Evolutionary conservation across 352 stramenopile species (phyloP).

Genomic region (Blastocystis sp.): DNA sequence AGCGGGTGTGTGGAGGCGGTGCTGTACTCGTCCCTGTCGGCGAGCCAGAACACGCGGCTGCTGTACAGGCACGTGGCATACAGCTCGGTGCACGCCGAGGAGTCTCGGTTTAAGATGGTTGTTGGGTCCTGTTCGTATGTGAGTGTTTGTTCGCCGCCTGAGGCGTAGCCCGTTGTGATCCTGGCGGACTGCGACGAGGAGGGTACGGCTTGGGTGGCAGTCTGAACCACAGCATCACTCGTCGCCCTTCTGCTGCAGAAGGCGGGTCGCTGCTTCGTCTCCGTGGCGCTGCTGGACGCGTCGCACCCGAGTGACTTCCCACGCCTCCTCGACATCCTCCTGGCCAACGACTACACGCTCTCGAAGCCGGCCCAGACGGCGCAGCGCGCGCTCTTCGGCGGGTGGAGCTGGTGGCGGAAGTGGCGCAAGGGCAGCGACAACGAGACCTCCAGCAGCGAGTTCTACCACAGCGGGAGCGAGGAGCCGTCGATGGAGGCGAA

Average conservation of each 20-base stretch:
- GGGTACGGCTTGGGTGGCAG: background rate
- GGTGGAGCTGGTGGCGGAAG: conserved; percentile 51
- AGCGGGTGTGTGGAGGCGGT: conserved; percentile 49
- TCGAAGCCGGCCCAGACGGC: background rate
- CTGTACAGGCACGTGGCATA: conserved; percentile 43
- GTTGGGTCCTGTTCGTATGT: conserved; percentile 1
- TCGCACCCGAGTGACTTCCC: conserved; percentile 3
- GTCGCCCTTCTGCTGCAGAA: conserved; percentile 42
- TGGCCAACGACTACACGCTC: conserved; percentile 37
- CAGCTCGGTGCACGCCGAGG: conserved; percentile 28
- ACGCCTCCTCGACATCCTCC: conserved; percentile 49
- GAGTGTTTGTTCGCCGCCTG: background rate
- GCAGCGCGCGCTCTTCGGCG: conserved; percentile 25
- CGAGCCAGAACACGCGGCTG: conserved; percentile 8
- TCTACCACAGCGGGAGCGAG: conserved; percentile 39
- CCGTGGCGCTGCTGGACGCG: conserved; percentile 3
- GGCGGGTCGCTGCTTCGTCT: conserved; percentile 14
- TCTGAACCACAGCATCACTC: background rate
- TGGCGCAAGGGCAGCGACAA: conserved; percentile 33
- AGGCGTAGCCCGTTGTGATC: conserved; percentile 42
- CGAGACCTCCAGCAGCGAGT: conserved; percentile 48
- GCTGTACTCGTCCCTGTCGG: conserved; percentile 45
- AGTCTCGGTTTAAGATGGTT: background rate
- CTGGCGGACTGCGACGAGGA: conserved; percentile 37
- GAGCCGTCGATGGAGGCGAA: background rate